Base-by-base conservation (phyloP, 75 land plant species). In the Pinus tabuliformis region DNA sequence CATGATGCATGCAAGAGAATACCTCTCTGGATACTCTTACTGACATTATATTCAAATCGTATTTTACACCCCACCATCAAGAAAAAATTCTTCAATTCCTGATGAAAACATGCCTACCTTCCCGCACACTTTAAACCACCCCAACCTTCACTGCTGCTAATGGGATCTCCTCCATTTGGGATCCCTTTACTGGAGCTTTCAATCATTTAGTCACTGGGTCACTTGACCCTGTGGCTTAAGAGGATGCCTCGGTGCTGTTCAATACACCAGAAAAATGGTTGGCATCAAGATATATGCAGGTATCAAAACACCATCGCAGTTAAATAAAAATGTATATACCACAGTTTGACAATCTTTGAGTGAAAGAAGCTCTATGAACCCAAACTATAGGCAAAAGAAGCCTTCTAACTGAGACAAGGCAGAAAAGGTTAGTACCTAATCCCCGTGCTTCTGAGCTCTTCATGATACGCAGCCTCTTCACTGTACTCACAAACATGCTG, bases 381-480 rank as follows among this genome's bases (percentile, higher is more conserved):
- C 39, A 49, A 37, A 66, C 22, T n/a, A 68, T 21, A 42, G 17
- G 72, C 15, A 68, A 68, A 20, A 5, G 22, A 30, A 68, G 52
- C n/a, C 52, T 68, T 21, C n/a, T 68, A n/a, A 39, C 22, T 42
- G 49, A 42, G 24, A 52, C 12, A 56, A 56, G 60, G 75, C 7
- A 73, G 28, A 21, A 57, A 73, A 59, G 58, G 42, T 21, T 21
- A 15, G 60, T 82, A 89, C 92, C 89, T 62, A 86, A 82, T 45
- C 85, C 88, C 79, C 76, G 85, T 26, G 90, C 92, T n/a, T 94
- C 94, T 45, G 87, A 79, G 22, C 82, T 85, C 81, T 81, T 90
- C 92, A 91, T 89, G 57, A 94, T 94, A 63, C 92, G 82, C 3
- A 94, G 92, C 79, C 96, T 83, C 81, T 78, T 91, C 76, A 89